phyloP scores from a whole-genome alignment of 1,139 yeast species.

The Blastobotrys buckinghamii region DNA sequence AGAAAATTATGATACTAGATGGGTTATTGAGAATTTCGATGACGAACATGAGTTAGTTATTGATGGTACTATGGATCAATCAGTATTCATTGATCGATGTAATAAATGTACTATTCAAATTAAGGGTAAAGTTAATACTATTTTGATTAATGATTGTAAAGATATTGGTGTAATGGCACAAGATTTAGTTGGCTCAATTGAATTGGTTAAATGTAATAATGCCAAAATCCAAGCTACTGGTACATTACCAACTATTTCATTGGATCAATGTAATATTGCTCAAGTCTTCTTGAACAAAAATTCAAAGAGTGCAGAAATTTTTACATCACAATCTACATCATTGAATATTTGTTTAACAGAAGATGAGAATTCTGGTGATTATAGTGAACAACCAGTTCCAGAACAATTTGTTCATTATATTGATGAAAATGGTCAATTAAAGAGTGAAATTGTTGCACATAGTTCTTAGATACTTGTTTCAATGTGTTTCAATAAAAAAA shows the following conservation, averaged over 20 bases:
- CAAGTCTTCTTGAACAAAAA: conserved; percentile 69
- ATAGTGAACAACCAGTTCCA: conserved; percentile 73
- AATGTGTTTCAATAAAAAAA: neutral
- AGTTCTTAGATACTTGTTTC: conserved; percentile 38
- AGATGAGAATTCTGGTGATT: conserved; percentile 53
- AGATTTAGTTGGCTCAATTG: conserved; percentile 80
- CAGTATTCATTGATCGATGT: conserved; percentile 84
- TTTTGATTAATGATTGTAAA: conserved; percentile 68
- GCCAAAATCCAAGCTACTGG: conserved; percentile 85
- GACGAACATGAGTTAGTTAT: conserved; percentile 48
- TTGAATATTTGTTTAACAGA: conserved; percentile 74
- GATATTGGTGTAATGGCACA: conserved; percentile 77
- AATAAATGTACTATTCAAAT: conserved; percentile 66
- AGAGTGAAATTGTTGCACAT: conserved; percentile 53
- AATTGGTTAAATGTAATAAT: conserved; percentile 71
- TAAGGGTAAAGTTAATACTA: conserved; percentile 87
- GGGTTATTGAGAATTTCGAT: conserved; percentile 81
- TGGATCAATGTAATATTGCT: conserved; percentile 88
- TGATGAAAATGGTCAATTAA: conserved; percentile 38
- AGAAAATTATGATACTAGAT: conserved; percentile 59
- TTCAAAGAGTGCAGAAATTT: conserved; percentile 65
- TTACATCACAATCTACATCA: conserved; percentile 78
- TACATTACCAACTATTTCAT: conserved; percentile 69
- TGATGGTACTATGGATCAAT: conserved; percentile 80
- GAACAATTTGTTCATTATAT: conserved; percentile 76